Evolutionary conservation across 2,329 filamentous ascomycete species (phyloP).

Genomic region (Tolypocladium pustulatum): DNA sequence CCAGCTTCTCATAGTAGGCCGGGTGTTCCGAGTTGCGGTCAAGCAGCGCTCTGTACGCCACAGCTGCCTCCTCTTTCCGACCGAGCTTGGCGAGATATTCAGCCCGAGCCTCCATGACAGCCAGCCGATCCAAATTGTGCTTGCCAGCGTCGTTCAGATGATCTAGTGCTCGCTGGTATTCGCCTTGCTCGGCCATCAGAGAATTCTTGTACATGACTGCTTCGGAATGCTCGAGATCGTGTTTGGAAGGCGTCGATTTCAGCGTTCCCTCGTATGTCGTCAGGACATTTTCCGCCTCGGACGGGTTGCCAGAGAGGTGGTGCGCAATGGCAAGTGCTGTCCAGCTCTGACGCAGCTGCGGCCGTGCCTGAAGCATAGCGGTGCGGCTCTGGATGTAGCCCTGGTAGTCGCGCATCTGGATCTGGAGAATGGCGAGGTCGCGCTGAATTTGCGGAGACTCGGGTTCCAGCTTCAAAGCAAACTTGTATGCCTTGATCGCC

Average conservation of each 20-base stretch:
- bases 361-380: conserved; percentile 76
- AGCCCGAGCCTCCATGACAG: conserved; percentile 76
- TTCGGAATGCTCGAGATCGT: conserved; percentile 88
- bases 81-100: conserved; percentile 73
- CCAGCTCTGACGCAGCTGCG: conserved; percentile 84
- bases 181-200: conserved; percentile 83
- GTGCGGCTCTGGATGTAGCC: conserved; percentile 87
- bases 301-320: conserved; percentile 77
- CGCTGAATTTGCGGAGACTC: conserved; percentile 89
- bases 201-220: conserved; percentile 90
- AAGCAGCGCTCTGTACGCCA: conserved; percentile 70
- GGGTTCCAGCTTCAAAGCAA: conserved; percentile 86
- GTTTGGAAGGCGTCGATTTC: conserved; percentile 65
- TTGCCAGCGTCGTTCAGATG: conserved; percentile 73
- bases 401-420: conserved; percentile 92
- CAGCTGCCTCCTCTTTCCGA: conserved; percentile 67
- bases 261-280: conserved; percentile 89
- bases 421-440: conserved; percentile 83
- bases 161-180: conserved; percentile 72
- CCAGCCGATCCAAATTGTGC: conserved; percentile 70
- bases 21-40: conserved; percentile 84
- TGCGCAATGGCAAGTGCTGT: conserved; percentile 92
- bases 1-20: conserved; percentile 71
- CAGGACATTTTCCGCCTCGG: conserved; percentile 81
- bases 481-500: conserved; percentile 98